Evolutionary conservation across 768 basidiomycete species (phyloP), one percentile per base, ranked within the genome.

Genomic region (Xerocomellus dryophilus): DNA sequence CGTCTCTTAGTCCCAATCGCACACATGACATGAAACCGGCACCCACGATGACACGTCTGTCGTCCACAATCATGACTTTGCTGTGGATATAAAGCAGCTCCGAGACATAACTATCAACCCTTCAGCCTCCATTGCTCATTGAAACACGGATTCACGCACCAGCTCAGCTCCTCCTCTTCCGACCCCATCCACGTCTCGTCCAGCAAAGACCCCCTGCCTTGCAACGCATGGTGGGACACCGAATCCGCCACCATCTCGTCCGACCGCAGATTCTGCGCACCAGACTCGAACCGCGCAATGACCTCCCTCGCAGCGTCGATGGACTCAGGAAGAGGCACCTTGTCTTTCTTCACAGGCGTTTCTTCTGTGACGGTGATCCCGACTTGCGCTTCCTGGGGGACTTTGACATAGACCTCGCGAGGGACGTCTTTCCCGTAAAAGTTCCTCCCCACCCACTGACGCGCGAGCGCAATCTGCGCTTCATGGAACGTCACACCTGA

Each of bases 31-130:
- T 11, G 27, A 46, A 20, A 18, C 10, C 0, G 20, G 25, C 2
- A 78, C 89, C 47, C 61, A 92, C 90, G 59, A 98, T 92, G 42
- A 97, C 93, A 34, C 86, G 78, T 31, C 83, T 78, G 66, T 98
- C 95, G 64, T 97, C 95, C 34, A 97, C 91, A 49, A 96, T 90
- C 94, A 97, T 96, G 23, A 96, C 68, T 75, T 93, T 93, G 21
- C 82, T 84, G 67, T 93, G 91, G 54, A 93, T 92, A 61, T 93
- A 93, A 20, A 88, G 71, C 61, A 88, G 57, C 71, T 91, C 87
- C n/a, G 86, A 84, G 18, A 90, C 82, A 70, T 90, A 92, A 49
- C 88, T 88, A 57, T 25, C 62, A 0, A 2, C 11, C 51, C 51
- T 53, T 64, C 21, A 64, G 54, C 25, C 15, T 23, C n/a, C 40